Percentiles rank a stretch among this genome's conserved stretches.
Conservation (phyloP, 2,329 filamentous ascomycete species). For the Clarireedia paspali region DNA sequence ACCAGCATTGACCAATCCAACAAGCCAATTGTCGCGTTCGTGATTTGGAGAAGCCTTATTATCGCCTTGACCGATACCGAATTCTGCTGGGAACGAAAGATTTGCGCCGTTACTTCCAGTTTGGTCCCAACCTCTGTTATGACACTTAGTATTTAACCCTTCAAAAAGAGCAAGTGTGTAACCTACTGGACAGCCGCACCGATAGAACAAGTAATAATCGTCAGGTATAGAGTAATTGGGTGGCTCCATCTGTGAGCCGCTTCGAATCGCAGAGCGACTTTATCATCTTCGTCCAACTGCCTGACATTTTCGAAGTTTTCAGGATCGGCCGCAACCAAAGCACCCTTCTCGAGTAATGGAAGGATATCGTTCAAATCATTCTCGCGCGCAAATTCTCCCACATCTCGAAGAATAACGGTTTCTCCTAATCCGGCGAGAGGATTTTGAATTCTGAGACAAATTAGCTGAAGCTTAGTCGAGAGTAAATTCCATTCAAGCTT, state of each 20-base stretch:
- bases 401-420: slow-evolving; percentile 43
- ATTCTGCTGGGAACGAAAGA: slow-evolving; percentile 36
- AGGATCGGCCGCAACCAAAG: slow-evolving; percentile 66
- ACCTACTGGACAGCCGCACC: slow-evolving; percentile 52
- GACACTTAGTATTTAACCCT: neutral
- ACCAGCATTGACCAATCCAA: slow-evolving; percentile 51
- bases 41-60: neutral
- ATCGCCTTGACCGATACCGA: slow-evolving; percentile 37
- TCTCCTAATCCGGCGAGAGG: slow-evolving; percentile 47
- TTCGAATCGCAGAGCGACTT: slow-evolving; percentile 52
- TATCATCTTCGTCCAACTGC: slow-evolving; percentile 52
- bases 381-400: slow-evolving; percentile 52
- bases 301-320: slow-evolving; percentile 51
- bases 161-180: neutral
- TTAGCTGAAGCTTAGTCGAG: neutral
- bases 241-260: slow-evolving; percentile 61
- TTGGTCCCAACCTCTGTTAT: slow-evolving; percentile 16
- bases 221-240: slow-evolving; percentile 54
- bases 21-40: slow-evolving; percentile 36
- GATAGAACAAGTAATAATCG: slow-evolving; percentile 59
- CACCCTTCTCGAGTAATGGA: slow-evolving; percentile 56
- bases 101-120: slow-evolving; percentile 39
- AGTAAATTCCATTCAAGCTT: neutral
- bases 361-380: slow-evolving; percentile 53
- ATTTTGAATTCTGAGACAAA: slow-evolving; percentile 31